Base-by-base conservation (phyloP, 2,329 filamentous ascomycete species). In the Colletotrichum sublineola region DNA sequence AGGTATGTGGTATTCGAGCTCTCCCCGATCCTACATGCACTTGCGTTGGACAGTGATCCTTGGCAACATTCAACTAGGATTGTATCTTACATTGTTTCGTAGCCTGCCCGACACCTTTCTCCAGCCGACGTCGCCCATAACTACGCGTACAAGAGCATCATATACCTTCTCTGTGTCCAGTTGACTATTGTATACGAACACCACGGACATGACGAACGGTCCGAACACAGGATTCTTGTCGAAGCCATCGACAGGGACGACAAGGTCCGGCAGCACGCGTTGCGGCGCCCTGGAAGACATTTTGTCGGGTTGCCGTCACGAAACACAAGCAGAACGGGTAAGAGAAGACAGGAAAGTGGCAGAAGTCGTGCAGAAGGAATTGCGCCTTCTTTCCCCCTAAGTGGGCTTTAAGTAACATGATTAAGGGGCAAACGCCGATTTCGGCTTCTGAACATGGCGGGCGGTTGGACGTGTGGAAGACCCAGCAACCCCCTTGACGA, bases 1-100 rank as follows among this genome's bases (percentile, higher is more conserved):
- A 0, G 84, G 84, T 46, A 85, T 77, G 65, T 85, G 84, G 66
- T 84, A 82, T 73, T 85, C 83, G 2, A 85, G 78, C 62, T 76
- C 77, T 24, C 75, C 77, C 1, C 29, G n/a, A 33, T 31, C 29
- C 33, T n/a, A 46, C 18, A 7, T 46, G 8, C 44, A 6, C 42
- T 20, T 2, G 14, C 42, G 42, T 44, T 15, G 20, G 42, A 15
- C 14, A 44, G 42, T 20, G 15, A 44, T 44, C 42, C 15, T 36
- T 36, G 7, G 33, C 42, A 44, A 6, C 42, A 44, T 42, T 1
- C 44, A 46, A 46, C 5, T n/a, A 6, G 8, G 18, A 9, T 20
- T n/a, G 18, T n/a, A 24, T 24, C 46, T 24, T 48, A 48, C 46
- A 5, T 48, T 48, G 2, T 1, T 9, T 24, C 46, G 7, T 11